Base-by-base conservation (phyloP, 169 alveolate species). In the Babesia sp. region DNA sequence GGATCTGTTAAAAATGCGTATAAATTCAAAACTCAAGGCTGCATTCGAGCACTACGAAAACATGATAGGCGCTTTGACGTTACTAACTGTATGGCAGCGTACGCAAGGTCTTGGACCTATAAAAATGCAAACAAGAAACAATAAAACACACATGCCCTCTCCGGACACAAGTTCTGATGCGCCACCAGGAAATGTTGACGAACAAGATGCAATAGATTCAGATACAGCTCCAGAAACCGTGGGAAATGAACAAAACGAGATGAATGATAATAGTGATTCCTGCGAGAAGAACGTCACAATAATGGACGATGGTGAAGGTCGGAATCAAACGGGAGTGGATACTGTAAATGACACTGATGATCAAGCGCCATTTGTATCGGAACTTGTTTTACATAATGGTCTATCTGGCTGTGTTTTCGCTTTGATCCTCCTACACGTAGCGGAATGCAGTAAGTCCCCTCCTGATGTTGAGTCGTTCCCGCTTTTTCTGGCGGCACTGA, bases 401-500 rank as follows among this genome's bases (percentile, higher is more conserved):
- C 11, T 64, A 5, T 26, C 74, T 1, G 61, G 54, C 0, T 31
- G 12, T 4, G 28, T 55, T 5, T 4, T 26, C 1, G 74, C 50
- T 14, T 11, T 74, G 14, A n/a, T 74, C 9, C 22, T 59, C 1
- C 31, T 50, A 20, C 85, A 74, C 20, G 83, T 67, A 18, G 48
- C 20, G 14, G 28, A 22, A 1, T 4, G n/a, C 33, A 64, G 36
- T 28, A 24, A 69, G 14, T 66, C 26, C 26, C 64, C 85, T 0
- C 0, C 29, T 46, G 78, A 66, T 1, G 24, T 66, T 3, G 61
- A 48, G 18, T 48, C 76, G 6, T 74, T 63, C n/a, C 76, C 59
- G 59, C 24, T 74, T 1, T 74, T 74, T 16, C 22, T 46, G 26
- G 67, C 85, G 14, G 29, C 71, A 8, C 18, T 74, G 18, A 61